Evolutionary conservation across 2,329 filamentous ascomycete genomes (phyloP).

Genomic region (Periconia sp.): DNA sequence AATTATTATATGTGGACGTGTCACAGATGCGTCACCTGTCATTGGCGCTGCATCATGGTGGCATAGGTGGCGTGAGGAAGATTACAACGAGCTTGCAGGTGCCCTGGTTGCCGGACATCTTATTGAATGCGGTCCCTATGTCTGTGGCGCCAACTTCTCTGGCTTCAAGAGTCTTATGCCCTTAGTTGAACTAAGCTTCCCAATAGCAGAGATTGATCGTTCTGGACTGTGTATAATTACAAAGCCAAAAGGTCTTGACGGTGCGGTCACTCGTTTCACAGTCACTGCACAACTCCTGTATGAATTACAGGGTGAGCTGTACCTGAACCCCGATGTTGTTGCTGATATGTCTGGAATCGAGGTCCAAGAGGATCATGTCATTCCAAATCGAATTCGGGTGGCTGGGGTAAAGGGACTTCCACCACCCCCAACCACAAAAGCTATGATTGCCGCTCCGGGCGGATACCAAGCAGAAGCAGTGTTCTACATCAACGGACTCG

Average conservation of each 20-base stretch:
- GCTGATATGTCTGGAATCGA: too few relatives aligned
- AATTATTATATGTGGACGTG: slow-evolving; percentile 33
- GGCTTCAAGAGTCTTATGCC: slow-evolving; percentile 50
- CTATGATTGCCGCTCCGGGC: slow-evolving; percentile 30
- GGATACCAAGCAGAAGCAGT: slow-evolving; percentile 38
- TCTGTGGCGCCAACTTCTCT: slow-evolving; percentile 58
- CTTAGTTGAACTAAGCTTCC: slow-evolving; percentile 50
- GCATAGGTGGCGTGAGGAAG: slow-evolving; percentile 55
- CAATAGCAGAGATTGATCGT: slow-evolving; percentile 52
- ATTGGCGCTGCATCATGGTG: slow-evolving; percentile 59
- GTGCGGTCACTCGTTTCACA: slow-evolving; percentile 11
- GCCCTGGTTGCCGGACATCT: slow-evolving; percentile 58
- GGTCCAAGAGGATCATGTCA: too few relatives aligned
- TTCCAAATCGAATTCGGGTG: slow-evolving; percentile 20
- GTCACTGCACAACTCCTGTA: slow-evolving; percentile 46
- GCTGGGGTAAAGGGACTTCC: slow-evolving; percentile 33
- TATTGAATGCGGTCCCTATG: slow-evolving; percentile 61
- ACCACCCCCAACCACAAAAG: slow-evolving; percentile 40
- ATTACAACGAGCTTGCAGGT: slow-evolving; percentile 56
- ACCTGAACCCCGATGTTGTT: slow-evolving; percentile 26
- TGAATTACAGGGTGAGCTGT: slow-evolving; percentile 48
- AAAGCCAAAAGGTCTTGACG: slow-evolving; percentile 48
- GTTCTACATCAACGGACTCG: slow-evolving; percentile 32
- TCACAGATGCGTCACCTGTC: slow-evolving; percentile 39
- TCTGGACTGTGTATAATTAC: slow-evolving; percentile 52